Evolutionary conservation across 345 rosid genomes (phyloP).

Genomic region (Garcia nutans): DNA sequence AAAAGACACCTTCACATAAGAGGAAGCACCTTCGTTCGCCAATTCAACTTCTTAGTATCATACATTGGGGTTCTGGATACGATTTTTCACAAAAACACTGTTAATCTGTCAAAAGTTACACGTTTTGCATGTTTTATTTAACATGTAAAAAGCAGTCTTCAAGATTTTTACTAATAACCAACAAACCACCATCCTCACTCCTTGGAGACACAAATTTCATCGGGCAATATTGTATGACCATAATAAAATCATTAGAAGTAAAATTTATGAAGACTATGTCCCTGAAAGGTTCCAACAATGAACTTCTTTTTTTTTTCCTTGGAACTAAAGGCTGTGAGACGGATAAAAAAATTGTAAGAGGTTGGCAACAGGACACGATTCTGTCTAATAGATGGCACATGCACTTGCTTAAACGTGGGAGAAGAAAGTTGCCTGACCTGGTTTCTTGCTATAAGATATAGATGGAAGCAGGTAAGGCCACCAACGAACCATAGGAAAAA

Average conservation of each 20-base stretch:
- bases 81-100: not conserved
- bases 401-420: not conserved
- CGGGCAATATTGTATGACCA: too few relatives aligned
- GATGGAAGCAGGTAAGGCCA: conserved; percentile 56
- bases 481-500: conserved; percentile 59
- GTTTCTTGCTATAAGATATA: conserved; percentile 53
- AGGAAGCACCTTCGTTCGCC: not conserved
- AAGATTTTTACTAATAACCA: not conserved
- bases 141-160: not conserved
- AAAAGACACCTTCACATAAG: not conserved
- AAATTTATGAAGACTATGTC: not conserved
- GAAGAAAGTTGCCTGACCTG: conserved; percentile 36
- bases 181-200: not conserved
- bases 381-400: too few relatives aligned
- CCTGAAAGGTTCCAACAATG: not conserved
- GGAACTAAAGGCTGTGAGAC: not conserved
- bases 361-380: not conserved
- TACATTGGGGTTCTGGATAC: not conserved
- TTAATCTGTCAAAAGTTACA: not conserved
- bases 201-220: too few relatives aligned
- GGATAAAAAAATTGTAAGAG: not conserved
- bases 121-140: not conserved
- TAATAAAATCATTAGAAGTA: too few relatives aligned
- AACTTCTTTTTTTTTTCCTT: not conserved
- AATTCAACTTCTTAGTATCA: not conserved